These are phyloP conservation scores for Neurospora sp. DNA, from an alignment of 495 filamentous ascomycete species.

Conservation along the genomic window DNA sequence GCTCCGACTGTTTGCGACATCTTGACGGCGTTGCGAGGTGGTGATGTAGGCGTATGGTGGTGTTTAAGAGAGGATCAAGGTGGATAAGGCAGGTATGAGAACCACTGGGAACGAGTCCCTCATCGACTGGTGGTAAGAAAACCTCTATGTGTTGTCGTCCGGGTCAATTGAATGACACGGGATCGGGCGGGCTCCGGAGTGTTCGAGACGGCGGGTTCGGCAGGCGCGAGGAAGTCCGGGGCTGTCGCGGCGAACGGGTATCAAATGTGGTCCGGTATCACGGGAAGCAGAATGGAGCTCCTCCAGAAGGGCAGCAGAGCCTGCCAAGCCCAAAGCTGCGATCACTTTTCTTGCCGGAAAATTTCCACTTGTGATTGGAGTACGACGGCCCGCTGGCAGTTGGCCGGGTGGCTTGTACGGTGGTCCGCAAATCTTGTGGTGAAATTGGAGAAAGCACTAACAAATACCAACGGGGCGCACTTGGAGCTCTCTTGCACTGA, in stretches of 20 bases:
- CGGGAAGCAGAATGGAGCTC: neutral
- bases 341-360: neutral
- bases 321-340: neutral
- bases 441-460: neutral
- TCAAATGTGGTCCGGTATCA: neutral
- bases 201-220: neutral
- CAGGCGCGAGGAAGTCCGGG: neutral
- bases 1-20: slow-evolving; percentile 19
- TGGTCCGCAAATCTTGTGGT: neutral
- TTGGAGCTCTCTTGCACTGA: neutral
- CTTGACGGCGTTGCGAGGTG: slow-evolving; percentile 1
- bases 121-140: slow-evolving; percentile 9
- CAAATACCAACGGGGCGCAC: neutral
- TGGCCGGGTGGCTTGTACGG: neutral
- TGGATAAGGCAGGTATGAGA: neutral
- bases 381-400: neutral
- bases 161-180: neutral
- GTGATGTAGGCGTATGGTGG: neutral
- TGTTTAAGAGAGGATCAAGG: neutral
- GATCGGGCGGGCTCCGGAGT: neutral
- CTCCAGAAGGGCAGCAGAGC: neutral
- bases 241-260: neutral
- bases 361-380: neutral
- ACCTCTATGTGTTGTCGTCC: neutral
- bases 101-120: slow-evolving; percentile 18